phyloP scores from a whole-genome alignment of 768 basidiomycete genomes.

The Amanita molliuscula region DNA sequence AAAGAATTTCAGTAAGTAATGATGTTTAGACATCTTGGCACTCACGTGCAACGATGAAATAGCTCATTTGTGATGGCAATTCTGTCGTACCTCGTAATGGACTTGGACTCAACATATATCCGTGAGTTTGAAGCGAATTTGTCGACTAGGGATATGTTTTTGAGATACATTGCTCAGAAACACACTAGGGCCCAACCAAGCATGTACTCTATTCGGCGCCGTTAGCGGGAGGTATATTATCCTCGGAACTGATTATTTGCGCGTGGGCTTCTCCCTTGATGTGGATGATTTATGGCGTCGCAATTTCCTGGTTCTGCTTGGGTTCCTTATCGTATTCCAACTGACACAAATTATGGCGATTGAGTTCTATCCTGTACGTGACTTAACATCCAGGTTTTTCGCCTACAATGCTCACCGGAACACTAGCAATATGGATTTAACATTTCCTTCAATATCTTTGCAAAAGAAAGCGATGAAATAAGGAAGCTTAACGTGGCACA shows the following conservation, averaged over 20 bases:
- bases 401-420: slow-evolving; percentile 3
- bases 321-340: slow-evolving; percentile 62
- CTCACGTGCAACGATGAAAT: background rate
- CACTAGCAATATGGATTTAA: slow-evolving; percentile 39
- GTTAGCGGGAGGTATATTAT: slow-evolving; percentile 43
- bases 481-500: slow-evolving; percentile 44
- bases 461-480: slow-evolving; percentile 45
- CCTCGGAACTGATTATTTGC: slow-evolving; percentile 51
- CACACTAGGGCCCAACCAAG: slow-evolving; percentile 55
- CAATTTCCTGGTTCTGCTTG: slow-evolving; percentile 62
- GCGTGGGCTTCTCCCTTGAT: slow-evolving; percentile 39
- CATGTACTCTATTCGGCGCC: slow-evolving; percentile 66
- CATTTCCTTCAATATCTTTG: slow-evolving; percentile 45
- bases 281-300: slow-evolving; percentile 50
- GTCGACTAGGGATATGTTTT: background rate
- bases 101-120: slow-evolving; percentile 45
- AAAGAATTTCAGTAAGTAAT: slow-evolving; percentile 43
- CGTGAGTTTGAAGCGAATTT: slow-evolving; percentile 29
- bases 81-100: slow-evolving; percentile 62
- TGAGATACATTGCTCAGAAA: slow-evolving; percentile 21
- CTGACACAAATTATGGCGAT: slow-evolving; percentile 56
- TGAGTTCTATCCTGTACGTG: slow-evolving; percentile 51
- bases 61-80: slow-evolving; percentile 57
- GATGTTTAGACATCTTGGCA: background rate
- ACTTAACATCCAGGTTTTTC: background rate